phyloP scores from a whole-genome alignment of 257 asterid species.

The Marsdenia floribunda region DNA sequence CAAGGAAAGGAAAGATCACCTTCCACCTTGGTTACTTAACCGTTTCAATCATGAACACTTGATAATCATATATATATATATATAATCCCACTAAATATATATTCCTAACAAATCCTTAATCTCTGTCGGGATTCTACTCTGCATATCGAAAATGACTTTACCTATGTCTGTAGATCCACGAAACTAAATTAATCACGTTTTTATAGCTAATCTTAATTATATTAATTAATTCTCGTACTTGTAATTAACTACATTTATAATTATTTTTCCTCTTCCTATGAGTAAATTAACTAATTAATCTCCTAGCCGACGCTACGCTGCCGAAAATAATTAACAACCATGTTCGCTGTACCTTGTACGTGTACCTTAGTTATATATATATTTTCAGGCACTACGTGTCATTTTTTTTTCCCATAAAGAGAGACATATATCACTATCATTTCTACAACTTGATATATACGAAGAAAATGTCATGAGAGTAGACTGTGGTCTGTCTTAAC shows the following conservation, averaged over 20 bases:
- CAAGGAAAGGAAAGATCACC: constrained; percentile 15
- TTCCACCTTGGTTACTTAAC: constrained; percentile 18
- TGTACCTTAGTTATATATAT: no score
- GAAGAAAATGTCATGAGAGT: neutral
- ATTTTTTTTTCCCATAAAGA: no score
- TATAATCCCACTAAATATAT: neutral
- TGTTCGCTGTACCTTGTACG: no score
- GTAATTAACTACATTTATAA: no score
- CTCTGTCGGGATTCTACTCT: neutral
- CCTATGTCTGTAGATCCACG: neutral
- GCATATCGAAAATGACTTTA: neutral
- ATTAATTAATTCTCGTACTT: neutral
- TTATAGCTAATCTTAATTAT: neutral
- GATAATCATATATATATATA: constrained; percentile 1
- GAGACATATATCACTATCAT: neutral
- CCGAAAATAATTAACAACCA: neutral
- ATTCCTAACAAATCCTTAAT: neutral
- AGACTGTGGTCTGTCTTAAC: neutral
- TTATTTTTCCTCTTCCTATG: neutral
- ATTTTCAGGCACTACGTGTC: no score
- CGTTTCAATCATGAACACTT: constrained; percentile 3
- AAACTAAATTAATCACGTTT: neutral
- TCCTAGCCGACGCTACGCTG: neutral
- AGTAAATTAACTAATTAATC: no score
- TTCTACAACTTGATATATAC: neutral